Evolutionary conservation across 2,329 filamentous ascomycete species (phyloP), one percentile per base, ranked within the genome.

Genomic region (Aspergillus aculeatinus): DNA sequence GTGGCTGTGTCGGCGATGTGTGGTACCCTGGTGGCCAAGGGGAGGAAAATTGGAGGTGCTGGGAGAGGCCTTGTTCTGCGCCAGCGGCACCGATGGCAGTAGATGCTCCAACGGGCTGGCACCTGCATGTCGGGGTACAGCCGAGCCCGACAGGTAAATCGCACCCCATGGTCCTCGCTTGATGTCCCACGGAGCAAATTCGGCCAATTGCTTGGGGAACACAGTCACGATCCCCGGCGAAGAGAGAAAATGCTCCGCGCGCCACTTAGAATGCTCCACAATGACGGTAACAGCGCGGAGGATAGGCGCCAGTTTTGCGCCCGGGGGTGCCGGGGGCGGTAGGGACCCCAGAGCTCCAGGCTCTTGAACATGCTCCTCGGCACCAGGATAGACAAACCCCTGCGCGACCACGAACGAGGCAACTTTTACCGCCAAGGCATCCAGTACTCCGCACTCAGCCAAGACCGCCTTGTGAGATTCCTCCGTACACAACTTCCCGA

Each of bases 211-310:
- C 65, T 82, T 81, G 2, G 88, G 88, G 62, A 92, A 90, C 11
- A 90, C 84, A 21, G 88, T 85, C 58, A 90, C 77, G 47, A 92
- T 85, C 0, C 86, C 83, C 1, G 88, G 88, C 1, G 89, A 89
- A 60, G 85, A 88, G 48, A 89, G 76, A 52, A 91, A 83, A 67
- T 91, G 85, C 64, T 88, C 88, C 10, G 91, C 88, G 57, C 92
- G 86, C 74, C 89, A 90, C 66, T 88, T 89, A 0, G 94, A 97
- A 68, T 91, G 86, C 62, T 87, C 85, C 53, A 96, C 85, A 51
- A 97, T 89, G 50, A 87, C 84, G 21, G 87, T 84, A 54, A 96
- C 85, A 0, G 93, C 91, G 63, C 92, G 88, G 6, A 98, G 78
- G 19, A 96, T 84, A 10, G 87, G 86, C 1, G 87, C 83, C 44